These are phyloP conservation scores for Metschnikowia cerradonensis DNA, from an alignment of 805 yeast species.

Conservation along the genomic window DNA sequence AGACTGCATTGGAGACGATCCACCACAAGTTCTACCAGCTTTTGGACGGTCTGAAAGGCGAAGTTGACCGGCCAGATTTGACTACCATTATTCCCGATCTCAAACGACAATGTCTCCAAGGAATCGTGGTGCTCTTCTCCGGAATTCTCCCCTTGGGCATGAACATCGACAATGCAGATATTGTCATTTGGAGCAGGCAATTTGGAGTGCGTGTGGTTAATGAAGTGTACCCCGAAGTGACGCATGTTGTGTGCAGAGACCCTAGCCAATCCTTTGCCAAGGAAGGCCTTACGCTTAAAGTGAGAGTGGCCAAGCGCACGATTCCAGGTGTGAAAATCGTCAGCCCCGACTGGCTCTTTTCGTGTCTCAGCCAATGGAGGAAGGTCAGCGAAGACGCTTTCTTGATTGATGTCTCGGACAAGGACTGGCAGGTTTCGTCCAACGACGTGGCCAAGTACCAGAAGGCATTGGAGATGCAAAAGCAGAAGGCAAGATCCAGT, in stretches of 20 bases:
- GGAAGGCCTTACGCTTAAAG: constrained; percentile 65
- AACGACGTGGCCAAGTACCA: constrained; percentile 45
- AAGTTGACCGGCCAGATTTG: constrained; percentile 50
- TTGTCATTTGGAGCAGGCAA: constrained; percentile 86
- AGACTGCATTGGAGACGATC: constrained; percentile 56
- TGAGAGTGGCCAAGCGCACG: constrained; percentile 67
- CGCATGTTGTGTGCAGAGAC: constrained; percentile 83
- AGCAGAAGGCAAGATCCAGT: constrained; percentile 11
- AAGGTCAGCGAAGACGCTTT: constrained; percentile 60
- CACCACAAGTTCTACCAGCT: constrained; percentile 60
- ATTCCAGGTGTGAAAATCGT: constrained; percentile 69
- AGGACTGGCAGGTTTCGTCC: constrained; percentile 39
- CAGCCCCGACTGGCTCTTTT: constrained; percentile 88
- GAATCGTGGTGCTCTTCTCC: constrained; percentile 70
- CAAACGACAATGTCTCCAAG: constrained; percentile 64
- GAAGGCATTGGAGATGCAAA: constrained; percentile 23
- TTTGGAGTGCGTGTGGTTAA: constrained; percentile 85
- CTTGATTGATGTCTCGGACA: constrained; percentile 46
- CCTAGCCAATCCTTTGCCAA: constrained; percentile 41
- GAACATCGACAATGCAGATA: constrained; percentile 69
- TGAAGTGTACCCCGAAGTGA: constrained; percentile 64
- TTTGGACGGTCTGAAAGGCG: constrained; percentile 7
- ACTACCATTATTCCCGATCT: constrained; percentile 68
- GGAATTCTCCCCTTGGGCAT: constrained; percentile 89
- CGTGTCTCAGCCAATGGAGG: constrained; percentile 77